Conservation (phyloP, 1,284 basidiomycete species). For the Ganoderma sinense region DNA sequence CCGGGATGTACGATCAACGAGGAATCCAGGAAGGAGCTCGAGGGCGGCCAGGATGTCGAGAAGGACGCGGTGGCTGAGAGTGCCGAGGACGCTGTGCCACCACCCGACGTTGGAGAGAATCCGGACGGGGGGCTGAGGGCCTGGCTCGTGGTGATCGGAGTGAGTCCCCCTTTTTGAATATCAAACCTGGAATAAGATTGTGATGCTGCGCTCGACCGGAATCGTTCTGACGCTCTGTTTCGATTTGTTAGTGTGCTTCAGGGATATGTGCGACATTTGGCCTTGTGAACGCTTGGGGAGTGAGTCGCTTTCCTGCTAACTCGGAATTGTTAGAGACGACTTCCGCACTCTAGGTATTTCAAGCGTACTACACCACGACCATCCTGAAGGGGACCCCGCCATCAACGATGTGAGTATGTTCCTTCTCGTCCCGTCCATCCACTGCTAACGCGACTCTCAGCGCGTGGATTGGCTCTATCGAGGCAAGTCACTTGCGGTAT, state of each 20-base stretch:
- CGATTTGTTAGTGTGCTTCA: constrained; percentile 27
- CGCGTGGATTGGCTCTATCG: constrained; percentile 81
- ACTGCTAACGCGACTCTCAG: constrained; percentile 40
- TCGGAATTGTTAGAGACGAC: background rate
- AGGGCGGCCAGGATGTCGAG: background rate
- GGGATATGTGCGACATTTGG: constrained; percentile 47
- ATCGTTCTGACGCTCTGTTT: background rate
- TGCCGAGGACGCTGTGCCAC: background rate
- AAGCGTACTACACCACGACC: constrained; percentile 51
- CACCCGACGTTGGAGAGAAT: constrained; percentile 7
- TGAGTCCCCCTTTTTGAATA: constrained; percentile 33
- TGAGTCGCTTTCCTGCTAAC: constrained; percentile 31
- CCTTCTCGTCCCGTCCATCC: constrained; percentile 3
- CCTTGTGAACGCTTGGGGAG: constrained; percentile 52
- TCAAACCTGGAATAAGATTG: background rate
- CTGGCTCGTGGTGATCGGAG: constrained; percentile 49
- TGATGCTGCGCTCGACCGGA: background rate
- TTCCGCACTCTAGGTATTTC: constrained; percentile 45
- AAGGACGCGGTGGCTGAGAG: background rate
- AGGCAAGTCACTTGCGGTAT: constrained; percentile 46
- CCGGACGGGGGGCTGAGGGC: constrained; percentile 51
- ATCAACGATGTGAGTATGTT: constrained; percentile 59
- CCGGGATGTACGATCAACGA: background rate
- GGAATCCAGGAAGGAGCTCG: background rate
- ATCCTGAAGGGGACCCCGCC: constrained; percentile 44